Evolutionary conservation across 495 filamentous ascomycete species (phyloP), one percentile per base, ranked within the genome.

Genomic region (Aspergillus ostianus): DNA sequence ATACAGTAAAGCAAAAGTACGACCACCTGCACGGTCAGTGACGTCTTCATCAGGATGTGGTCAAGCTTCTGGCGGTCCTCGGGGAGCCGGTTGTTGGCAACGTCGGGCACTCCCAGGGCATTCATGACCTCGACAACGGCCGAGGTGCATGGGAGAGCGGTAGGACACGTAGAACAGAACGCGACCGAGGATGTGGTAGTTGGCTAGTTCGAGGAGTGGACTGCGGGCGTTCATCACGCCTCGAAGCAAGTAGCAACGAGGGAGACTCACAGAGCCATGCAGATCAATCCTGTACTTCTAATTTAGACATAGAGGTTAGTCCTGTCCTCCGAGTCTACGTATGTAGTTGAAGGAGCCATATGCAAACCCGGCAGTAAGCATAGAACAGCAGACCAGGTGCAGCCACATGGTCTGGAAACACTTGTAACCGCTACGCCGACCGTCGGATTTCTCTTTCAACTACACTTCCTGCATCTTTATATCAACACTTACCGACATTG

Each of bases 91-190:
- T 81, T 73, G 64, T 85, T 85, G 19, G 80, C 73, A 18, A 76
- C 69, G 32, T 78, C 75, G 51, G 84, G 68, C 1, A 82, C 86
- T 18, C 86, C 88, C 52, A 81, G 73, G 17, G 73, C 84, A 64
- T 84, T 89, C 21, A 91, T 69, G 9, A 70, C 70, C 66, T 89
- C 88, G 58, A 89, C 75, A 2, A 86, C 58, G 80, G 15, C 83
- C 83, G 0, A 87, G 87, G 65, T 88, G 82, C 57, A 90, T 80
- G 0, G 86, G 86, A 0, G 86, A 81, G 56, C 81, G 75, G 63
- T 88, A 84, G 0, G 88, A 88, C n/a, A 85, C 79, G 70, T 87
- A 89, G 73, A 83, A 87, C 18, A 91, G 75, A 53, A 85, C 76
- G 3, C 87, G 84, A 41, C 85, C 87, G 45, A 90, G 83, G 54